phyloP scores from a whole-genome alignment of 192 early-diverging fungal genomes.

The Diversispora eburnea region DNA sequence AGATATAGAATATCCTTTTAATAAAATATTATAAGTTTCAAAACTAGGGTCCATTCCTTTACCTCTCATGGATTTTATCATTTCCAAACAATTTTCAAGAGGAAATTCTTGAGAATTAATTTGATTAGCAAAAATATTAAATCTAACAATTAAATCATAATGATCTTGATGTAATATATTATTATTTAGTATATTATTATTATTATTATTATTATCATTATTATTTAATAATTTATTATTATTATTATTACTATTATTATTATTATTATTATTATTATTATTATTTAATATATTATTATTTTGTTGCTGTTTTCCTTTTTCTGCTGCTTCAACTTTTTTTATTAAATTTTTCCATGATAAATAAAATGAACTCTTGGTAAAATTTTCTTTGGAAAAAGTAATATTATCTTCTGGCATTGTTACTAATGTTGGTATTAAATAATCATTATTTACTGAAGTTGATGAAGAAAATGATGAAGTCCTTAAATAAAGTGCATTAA shows the following conservation, averaged over 20 bases:
- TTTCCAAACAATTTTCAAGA: background rate
- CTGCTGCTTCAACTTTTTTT: background rate
- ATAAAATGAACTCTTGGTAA: constrained; percentile 7
- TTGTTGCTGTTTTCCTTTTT: no score
- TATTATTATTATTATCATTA: background rate
- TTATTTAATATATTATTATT: no score
- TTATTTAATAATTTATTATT: background rate
- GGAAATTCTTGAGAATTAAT: constrained; percentile 10
- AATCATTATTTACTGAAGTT: background rate
- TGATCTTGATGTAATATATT: background rate
- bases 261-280: background rate
- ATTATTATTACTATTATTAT: background rate
- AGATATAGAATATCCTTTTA: constrained; percentile 4
- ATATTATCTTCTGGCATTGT: no score
- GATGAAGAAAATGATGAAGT: background rate
- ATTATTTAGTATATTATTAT: constrained; percentile 1
- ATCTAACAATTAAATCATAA: constrained; percentile 6
- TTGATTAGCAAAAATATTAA: constrained; percentile 14
- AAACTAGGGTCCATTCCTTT: constrained; percentile 5
- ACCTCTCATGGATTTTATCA: background rate
- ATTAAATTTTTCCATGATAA: constrained; percentile 4
- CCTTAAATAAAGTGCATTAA: background rate
- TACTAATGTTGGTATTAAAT: background rate
- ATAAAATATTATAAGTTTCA: constrained; percentile 1
- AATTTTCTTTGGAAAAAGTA: background rate